Conservation (phyloP, 768 basidiomycete genomes). For the Tremella yokohamensis region DNA sequence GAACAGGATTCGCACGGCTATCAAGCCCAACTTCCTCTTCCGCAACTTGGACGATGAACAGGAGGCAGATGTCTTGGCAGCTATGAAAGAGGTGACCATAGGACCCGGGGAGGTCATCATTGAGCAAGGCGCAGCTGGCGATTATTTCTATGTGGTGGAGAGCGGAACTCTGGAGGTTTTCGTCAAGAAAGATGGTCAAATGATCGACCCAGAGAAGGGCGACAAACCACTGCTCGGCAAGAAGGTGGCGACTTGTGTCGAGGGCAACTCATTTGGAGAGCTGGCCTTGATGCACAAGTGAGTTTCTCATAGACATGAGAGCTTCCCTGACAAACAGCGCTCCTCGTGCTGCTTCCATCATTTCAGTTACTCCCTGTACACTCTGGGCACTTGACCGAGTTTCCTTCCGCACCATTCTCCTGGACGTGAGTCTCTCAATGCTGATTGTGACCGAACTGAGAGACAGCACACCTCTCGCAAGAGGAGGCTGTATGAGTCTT, state of each 20-base stretch:
- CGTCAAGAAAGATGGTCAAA: constrained; percentile 48
- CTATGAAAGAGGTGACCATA: constrained; percentile 84
- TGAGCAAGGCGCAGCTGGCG: constrained; percentile 92
- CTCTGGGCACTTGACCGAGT: constrained; percentile 96
- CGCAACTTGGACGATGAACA: constrained; percentile 95
- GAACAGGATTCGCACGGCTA: constrained; percentile 78
- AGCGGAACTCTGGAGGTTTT: constrained; percentile 79
- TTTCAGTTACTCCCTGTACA: constrained; percentile 70
- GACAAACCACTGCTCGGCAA: constrained; percentile 51
- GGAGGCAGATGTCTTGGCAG: constrained; percentile 82
- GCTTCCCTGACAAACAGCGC: constrained; percentile 54
- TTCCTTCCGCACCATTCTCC: constrained; percentile 95
- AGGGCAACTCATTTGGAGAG: constrained; percentile 89
- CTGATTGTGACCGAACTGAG: constrained; percentile 1
- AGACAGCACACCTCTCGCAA: constrained; percentile 70
- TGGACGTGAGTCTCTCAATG: constrained; percentile 57
- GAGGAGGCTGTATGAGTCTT: constrained; percentile 93
- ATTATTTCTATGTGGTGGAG: constrained; percentile 97
- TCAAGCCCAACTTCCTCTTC: constrained; percentile 87
- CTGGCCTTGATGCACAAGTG: constrained; percentile 93
- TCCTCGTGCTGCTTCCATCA: constrained; percentile 87
- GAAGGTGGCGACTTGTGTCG: constrained; percentile 77
- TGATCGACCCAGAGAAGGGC: constrained; percentile 33
- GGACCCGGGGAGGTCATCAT: constrained; percentile 81
- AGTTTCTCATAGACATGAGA: background rate